Percentiles rank a stretch among this genome's conserved stretches.
These are phyloP conservation scores for Trichocladium antarcticum DNA, from an alignment of 495 filamentous ascomycete species.

Conservation along the genomic window DNA sequence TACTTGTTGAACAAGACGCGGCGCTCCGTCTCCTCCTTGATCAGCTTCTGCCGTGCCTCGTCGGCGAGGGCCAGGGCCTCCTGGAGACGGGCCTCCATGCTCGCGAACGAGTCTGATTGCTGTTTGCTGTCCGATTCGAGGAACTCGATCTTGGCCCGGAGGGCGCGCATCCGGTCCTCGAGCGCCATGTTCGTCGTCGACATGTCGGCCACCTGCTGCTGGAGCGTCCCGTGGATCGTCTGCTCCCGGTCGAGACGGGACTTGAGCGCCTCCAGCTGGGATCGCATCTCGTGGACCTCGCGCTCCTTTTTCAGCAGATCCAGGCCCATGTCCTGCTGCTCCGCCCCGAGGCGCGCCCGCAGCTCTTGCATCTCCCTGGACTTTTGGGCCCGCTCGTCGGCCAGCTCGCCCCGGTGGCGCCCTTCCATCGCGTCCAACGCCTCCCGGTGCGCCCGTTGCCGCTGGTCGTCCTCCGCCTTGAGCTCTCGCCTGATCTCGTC, in stretches of 20 bases:
- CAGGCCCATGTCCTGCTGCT: constrained; percentile 51
- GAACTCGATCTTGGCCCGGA: constrained; percentile 71
- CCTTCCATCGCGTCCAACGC: constrained; percentile 38
- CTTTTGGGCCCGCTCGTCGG: constrained; percentile 49
- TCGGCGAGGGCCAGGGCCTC: constrained; percentile 60
- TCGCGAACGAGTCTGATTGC: constrained; percentile 67
- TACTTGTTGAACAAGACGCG: constrained; percentile 95
- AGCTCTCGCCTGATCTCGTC: constrained; percentile 33
- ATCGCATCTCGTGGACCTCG: constrained; percentile 45
- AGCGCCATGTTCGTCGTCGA: constrained; percentile 52
- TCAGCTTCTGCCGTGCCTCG: constrained; percentile 66
- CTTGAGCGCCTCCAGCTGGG: constrained; percentile 42
- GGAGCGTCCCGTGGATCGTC: constrained; percentile 14
- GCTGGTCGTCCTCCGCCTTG: constrained; percentile 21
- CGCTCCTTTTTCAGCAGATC: constrained; percentile 52
- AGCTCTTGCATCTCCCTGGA: constrained; percentile 56
- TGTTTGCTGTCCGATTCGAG: constrained; percentile 80
- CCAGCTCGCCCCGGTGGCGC: constrained; percentile 32
- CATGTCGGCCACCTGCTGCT: constrained; percentile 51
- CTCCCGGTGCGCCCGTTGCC: constrained; percentile 24
- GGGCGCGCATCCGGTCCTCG: constrained; percentile 60
- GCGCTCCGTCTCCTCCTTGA: constrained; percentile 81
- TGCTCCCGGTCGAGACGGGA: constrained; percentile 50
- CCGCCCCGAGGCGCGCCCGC: constrained; percentile 46
- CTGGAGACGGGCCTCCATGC: constrained; percentile 63